Base-by-base conservation (phyloP, 169 alveolate genomes). In the Eimeria tenella region DNA sequence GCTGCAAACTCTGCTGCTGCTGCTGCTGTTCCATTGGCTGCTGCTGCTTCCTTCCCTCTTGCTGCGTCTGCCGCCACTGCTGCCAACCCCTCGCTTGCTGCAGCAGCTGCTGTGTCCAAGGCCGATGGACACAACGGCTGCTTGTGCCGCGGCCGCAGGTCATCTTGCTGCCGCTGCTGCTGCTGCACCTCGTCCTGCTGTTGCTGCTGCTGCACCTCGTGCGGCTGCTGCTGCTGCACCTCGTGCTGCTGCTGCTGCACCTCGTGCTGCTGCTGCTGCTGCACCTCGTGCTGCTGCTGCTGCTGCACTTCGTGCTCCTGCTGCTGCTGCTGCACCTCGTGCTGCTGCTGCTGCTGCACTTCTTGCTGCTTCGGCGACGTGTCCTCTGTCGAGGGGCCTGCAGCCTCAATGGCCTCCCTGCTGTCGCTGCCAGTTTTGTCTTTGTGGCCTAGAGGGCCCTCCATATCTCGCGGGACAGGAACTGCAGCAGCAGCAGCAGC, bases 221-320 rank as follows among this genome's bases (percentile, higher is more conserved):
- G 82, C 63, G 25, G 63, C 58, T 75, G 49, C 86, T 75, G 86
- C 65, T 75, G 60, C 86, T 75, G 86, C 65, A n/a, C 25, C 84
- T 42, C 21, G 0, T 23, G 53, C 81, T n/a, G 81, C 81, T 21
- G 49, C 6, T 70, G 53, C 81, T 65, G 74, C 65, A 9, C 19
- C 13, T 56, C 19, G 19, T 56, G 65, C 74, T 65, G 74, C 74
- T 65, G 74, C 25, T 65, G 74, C 74, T n/a, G 74, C 74, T 65
- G 65, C 65, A 9, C 19, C 65, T 56, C 19, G 19, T 56, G 65
- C 74, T 65, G 74, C 74, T 65, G 74, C 25, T 56, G 63, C 63
- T 8, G 63, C 63, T 56, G 63, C 63, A 56, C 81, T 50, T 70
- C 81, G 11, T 75, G 86, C 42, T 13, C 13, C 65, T 56, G 7